Conservation (phyloP, 2,329 filamentous ascomycete species). For the Colletotrichum tabaci region DNA sequence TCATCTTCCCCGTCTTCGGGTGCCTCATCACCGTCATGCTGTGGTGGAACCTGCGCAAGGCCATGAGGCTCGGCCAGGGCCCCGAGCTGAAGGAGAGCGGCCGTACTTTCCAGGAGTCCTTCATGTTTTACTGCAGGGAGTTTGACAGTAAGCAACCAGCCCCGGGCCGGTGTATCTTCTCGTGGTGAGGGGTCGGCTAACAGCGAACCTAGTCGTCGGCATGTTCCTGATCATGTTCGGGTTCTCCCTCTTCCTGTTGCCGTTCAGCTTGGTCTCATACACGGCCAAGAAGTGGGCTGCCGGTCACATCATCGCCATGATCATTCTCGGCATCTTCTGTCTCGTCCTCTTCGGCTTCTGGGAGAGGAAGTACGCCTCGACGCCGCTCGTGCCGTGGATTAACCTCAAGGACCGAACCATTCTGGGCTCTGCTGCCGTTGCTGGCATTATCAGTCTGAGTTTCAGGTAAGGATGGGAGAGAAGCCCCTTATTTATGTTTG, state of each 20-base stretch:
- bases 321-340: conserved; percentile 36
- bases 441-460: conserved; percentile 60
- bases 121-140: no score
- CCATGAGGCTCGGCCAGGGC: no score
- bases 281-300: conserved; percentile 59
- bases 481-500: neutral
- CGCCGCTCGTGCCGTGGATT: conserved; percentile 62
- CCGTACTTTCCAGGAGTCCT: no score
- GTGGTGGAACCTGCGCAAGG: no score
- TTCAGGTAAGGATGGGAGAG: conserved; percentile 53
- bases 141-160: no score
- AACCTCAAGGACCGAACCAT: conserved; percentile 52
- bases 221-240: conserved; percentile 65
- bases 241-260: conserved; percentile 68
- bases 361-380: conserved; percentile 63
- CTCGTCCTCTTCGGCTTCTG: conserved; percentile 42
- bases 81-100: no score
- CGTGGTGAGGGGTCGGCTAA: conserved; percentile 42
- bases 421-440: conserved; percentile 46
- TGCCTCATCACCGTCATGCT: no score
- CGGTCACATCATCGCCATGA: conserved; percentile 61
- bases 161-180: conserved; percentile 18
- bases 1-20: no score
- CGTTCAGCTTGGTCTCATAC: conserved; percentile 67
- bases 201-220: conserved; percentile 54